Percentiles rank a stretch among this genome's conserved stretches.
Evolutionary conservation across 176 grass and related monocot species (phyloP).

Genomic region (Urochloa ruziziensis): DNA sequence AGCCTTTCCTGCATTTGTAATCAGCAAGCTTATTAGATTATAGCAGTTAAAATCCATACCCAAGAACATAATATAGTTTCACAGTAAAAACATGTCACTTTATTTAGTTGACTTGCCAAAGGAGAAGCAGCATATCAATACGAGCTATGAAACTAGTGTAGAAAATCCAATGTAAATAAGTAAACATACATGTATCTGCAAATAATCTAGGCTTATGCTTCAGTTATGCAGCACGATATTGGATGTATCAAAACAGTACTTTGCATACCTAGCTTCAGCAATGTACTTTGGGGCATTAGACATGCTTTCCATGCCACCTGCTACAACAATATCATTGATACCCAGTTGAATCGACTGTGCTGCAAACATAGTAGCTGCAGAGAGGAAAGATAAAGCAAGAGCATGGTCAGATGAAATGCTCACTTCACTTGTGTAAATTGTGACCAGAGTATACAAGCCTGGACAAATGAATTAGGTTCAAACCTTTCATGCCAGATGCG

Average conservation of each 20-base stretch:
- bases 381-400: conserved; percentile 2
- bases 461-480: neutral
- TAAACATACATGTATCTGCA: neutral
- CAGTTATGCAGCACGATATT: neutral
- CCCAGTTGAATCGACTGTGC: conserved; percentile 84
- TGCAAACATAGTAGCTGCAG: conserved; percentile 79
- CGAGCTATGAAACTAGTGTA: neutral
- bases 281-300: conserved; percentile 97
- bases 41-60: neutral
- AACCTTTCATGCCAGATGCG: conserved; percentile 95
- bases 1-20: conserved; percentile 75
- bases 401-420: neutral
- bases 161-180: neutral
- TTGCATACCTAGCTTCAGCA: conserved; percentile 79
- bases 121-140: neutral
- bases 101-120: neutral
- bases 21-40: neutral
- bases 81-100: neutral
- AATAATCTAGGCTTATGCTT: neutral
- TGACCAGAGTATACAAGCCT: neutral
- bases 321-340: conserved; percentile 85
- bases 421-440: neutral
- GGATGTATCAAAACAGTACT: neutral
- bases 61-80: neutral
- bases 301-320: conserved; percentile 99